These are phyloP conservation scores for Penicillium riverlandense DNA, from an alignment of 495 filamentous ascomycete genomes.

Conservation along the genomic window DNA sequence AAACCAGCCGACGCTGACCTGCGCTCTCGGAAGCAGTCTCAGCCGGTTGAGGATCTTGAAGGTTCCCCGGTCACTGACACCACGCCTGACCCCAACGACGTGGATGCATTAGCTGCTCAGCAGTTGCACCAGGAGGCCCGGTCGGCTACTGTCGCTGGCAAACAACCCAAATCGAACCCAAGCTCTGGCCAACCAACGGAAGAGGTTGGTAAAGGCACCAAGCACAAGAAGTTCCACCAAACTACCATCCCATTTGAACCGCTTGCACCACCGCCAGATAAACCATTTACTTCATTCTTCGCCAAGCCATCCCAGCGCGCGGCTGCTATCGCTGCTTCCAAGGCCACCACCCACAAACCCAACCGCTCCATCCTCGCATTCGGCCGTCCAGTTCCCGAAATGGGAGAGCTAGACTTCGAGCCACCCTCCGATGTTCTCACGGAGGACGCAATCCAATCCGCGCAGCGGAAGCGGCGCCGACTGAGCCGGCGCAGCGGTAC, in stretches of 20 bases:
- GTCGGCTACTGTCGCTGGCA: slow-evolving; percentile 25
- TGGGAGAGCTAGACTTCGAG: slow-evolving; percentile 60
- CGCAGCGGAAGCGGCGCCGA: slow-evolving; percentile 52
- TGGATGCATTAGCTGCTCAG: slow-evolving; percentile 64
- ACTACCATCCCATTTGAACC: background rate
- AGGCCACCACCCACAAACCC: slow-evolving; percentile 34
- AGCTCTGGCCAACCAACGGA: slow-evolving; percentile 3
- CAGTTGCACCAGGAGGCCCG: slow-evolving; percentile 69
- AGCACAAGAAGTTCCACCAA: slow-evolving; percentile 1
- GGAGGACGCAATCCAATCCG: slow-evolving; percentile 56
- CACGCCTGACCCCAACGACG: slow-evolving; percentile 58
- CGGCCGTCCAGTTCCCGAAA: slow-evolving; percentile 73
- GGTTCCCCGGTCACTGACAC: slow-evolving; percentile 10
- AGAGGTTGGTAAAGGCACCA: background rate
- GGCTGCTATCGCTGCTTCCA: slow-evolving; percentile 54
- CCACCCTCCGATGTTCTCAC: slow-evolving; percentile 66
- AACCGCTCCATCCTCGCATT: slow-evolving; percentile 52
- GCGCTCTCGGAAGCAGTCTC: slow-evolving; percentile 17
- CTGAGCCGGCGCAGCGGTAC: slow-evolving; percentile 30
- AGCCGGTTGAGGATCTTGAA: slow-evolving; percentile 5
- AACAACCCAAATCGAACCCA: slow-evolving; percentile 19
- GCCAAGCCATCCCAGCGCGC: slow-evolving; percentile 67
- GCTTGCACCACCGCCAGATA: slow-evolving; percentile 31
- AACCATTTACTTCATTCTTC: slow-evolving; percentile 83
- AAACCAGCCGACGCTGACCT: slow-evolving; percentile 27